Evolutionary conservation across 352 stramenopile species (phyloP).

Genomic region (Globisporangium takayamanum): DNA sequence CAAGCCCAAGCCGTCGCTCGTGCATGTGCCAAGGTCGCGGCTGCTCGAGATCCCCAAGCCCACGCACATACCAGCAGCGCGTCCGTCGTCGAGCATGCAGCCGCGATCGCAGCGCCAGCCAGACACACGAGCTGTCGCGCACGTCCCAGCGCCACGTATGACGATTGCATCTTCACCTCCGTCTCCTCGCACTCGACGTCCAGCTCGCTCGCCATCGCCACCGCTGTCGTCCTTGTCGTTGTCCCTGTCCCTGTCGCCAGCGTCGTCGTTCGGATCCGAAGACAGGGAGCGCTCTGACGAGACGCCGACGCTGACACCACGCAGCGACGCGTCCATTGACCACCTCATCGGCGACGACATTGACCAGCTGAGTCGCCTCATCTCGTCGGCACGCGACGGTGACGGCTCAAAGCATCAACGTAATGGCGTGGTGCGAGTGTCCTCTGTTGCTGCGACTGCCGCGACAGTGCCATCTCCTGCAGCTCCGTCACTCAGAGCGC

Average conservation of each 20-base stretch:
- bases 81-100: background rate
- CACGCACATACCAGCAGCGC: background rate
- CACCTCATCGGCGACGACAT: conserved; percentile 44
- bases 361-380: conserved; percentile 28
- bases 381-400: conserved; percentile 20
- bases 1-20: conserved; percentile 32
- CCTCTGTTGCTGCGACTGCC: no score
- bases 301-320: background rate
- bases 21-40: conserved; percentile 13
- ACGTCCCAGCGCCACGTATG: background rate
- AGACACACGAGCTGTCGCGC: background rate
- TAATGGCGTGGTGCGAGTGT: no score
- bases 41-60: conserved; percentile 8
- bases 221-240: background rate
- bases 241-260: conserved; percentile 1
- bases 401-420: background rate
- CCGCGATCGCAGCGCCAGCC: background rate
- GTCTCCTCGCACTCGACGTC: no score
- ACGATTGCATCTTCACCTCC: background rate
- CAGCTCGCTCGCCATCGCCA: background rate
- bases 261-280: conserved; percentile 21
- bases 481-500: no score
- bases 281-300: conserved; percentile 11
- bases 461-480: no score
- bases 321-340: conserved; percentile 35